Conservation (phyloP, 805 yeast genomes). For the Kuraishia hungarica region DNA sequence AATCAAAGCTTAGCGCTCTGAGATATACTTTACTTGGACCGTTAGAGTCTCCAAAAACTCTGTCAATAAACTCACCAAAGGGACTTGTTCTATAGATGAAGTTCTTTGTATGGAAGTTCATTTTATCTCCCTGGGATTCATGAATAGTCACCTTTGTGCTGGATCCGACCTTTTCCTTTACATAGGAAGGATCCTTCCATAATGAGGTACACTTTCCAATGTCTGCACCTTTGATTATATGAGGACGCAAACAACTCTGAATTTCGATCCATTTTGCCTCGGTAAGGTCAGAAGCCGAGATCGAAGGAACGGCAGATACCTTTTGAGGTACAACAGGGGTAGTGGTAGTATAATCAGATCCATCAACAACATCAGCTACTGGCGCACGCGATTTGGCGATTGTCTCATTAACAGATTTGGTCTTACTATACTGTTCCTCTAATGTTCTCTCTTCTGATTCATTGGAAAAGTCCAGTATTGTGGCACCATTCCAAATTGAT, state of each 20-base stretch:
- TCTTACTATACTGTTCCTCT: neutral
- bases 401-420: neutral
- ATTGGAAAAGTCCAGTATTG: neutral
- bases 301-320: neutral
- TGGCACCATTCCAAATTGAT: slow-evolving; percentile 33
- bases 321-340: neutral
- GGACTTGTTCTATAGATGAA: slow-evolving; percentile 17
- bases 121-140: slow-evolving; percentile 7
- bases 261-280: slow-evolving; percentile 5
- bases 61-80: slow-evolving; percentile 18
- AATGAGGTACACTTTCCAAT: slow-evolving; percentile 16
- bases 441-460: neutral
- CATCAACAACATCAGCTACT: neutral
- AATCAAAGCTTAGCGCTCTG: slow-evolving; percentile 17
- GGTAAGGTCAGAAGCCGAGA: neutral
- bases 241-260: slow-evolving; percentile 11
- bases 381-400: neutral
- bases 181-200: slow-evolving; percentile 22
- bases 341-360: neutral
- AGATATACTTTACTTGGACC: slow-evolving; percentile 12
- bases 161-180: slow-evolving; percentile 16
- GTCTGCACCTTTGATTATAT: slow-evolving; percentile 12
- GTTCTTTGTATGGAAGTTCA: slow-evolving; percentile 23
- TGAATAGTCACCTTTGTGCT: slow-evolving; percentile 19
- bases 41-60: slow-evolving; percentile 8